Conservation (phyloP, 192 early-diverging fungal species). For the Blastocladiella britannica region DNA sequence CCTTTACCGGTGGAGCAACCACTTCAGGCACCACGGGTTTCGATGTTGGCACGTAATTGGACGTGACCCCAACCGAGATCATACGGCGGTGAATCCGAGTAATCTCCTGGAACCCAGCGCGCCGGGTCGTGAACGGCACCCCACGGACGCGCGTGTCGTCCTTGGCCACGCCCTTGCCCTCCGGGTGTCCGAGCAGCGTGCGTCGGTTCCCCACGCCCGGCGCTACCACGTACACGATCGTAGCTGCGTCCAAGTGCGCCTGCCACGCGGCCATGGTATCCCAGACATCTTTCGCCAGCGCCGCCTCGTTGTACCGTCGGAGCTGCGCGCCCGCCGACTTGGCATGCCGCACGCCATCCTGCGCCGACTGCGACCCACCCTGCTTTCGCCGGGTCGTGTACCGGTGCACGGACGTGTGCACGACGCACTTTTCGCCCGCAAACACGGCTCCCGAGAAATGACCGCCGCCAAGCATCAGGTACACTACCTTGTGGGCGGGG, state of each 20-base stretch:
- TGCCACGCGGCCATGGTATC: conserved; percentile 52
- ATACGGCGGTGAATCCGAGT: background rate
- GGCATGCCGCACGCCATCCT: conserved; percentile 63
- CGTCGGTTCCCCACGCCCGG: conserved; percentile 15
- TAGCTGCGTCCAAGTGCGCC: conserved; percentile 28
- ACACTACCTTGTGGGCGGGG: background rate
- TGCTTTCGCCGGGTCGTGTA: conserved; percentile 94
- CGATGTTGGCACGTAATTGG: background rate
- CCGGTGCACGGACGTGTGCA: conserved; percentile 84
- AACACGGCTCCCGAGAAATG: conserved; percentile 81
- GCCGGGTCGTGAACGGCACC: conserved; percentile 52
- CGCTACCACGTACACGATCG: conserved; percentile 58
- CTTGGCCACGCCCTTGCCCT: conserved; percentile 2
- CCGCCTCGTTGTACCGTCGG: conserved; percentile 73
- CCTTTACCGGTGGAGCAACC: background rate
- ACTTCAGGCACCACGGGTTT: background rate
- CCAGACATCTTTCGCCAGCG: conserved; percentile 57
- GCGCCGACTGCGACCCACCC: conserved; percentile 69
- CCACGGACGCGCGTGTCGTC: conserved; percentile 32
- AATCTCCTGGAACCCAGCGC: background rate
- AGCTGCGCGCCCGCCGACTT: conserved; percentile 77
- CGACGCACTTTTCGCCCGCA: conserved; percentile 41
- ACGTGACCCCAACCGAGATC: background rate
- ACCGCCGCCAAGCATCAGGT: conserved; percentile 56
- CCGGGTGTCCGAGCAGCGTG: conserved; percentile 7